Evolutionary conservation across 352 stramenopile species (phyloP), one percentile per base, ranked within the genome.

Genomic region (Phytophthora kernoviae): DNA sequence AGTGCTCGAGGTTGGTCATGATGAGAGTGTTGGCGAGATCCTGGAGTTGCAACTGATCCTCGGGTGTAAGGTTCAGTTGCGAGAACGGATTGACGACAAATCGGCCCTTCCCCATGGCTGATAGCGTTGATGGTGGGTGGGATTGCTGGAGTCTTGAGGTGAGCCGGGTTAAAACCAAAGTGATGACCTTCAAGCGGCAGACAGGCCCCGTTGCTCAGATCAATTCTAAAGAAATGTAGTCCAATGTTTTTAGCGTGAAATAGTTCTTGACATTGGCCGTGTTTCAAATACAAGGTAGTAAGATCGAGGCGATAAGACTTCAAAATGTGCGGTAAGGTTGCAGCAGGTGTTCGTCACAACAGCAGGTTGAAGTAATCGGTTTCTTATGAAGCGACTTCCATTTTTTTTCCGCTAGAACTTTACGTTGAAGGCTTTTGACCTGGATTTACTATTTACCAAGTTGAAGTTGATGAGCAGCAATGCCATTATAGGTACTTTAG

Each of bases 51-150:
- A 20, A 33, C 15, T 41, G 52, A 18, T 71, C 62, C 1, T 11
- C 33, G 5, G 44, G 15, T 4, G 62, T 57, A 11, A 71, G 51
- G 21, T 48, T 42, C 21, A 71, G 39, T 10, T 52, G 33, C 22
- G 61, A 49, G 47, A 71, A 71, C 33, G 62, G 57, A 24, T 71
- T 69, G 34, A 68, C 44, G 30, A 49, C 50, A 46, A 68, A 68
- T 41, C 59, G 20, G 4, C 33, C 52, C 37, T 68, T 68, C 4
- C 20, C 39, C 59, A 68, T 68, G 24, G 20, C 11, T 4, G 34
- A 47, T 53, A 22, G 22, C 37, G 4, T 20, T 21, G 27, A 18
- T 32, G 12, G 24, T 43, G 4, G 15, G 1, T 21, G 33, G 15
- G 37, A 21, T 5, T 2, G 12, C 21, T 18, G 37, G 37, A 22